Base-by-base conservation (phyloP, 495 filamentous ascomycete species). In the Parathielavia appendiculata region DNA sequence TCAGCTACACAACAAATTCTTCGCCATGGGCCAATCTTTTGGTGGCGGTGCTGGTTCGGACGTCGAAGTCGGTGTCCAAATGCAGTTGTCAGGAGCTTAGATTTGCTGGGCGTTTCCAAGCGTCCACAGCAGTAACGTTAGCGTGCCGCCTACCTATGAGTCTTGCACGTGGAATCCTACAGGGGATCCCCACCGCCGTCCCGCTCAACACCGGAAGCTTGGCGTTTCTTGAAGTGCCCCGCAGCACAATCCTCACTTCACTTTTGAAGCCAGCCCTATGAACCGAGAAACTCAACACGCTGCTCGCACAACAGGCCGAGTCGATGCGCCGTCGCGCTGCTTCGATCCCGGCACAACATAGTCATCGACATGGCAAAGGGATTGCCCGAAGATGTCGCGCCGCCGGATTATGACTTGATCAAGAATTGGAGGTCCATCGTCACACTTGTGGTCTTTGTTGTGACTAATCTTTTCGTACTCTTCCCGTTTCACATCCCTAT, bases 381-480 rank as follows among this genome's bases (percentile, higher is more conserved):
- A 2, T 8, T 5, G 5, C 2, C 0, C 19, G 11, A 14, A 0
- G 12, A 36, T 19, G 48, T 63, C 16, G 65, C 76, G 39, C 65
- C 74, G 39, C 70, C 78, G 19, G 71, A 82, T 57, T 82, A 79
- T 14, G 69, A 59, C 40, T 63, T 73, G 60, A 85, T 87, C 62
- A 79, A 67, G 46, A 62, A 75, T 12, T 86, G 82, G 84, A 71
- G 76, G 56, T 86, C 84, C 34, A 86, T 86, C 46, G 68, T 86
- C 43, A 86, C 83, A 5, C 74, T 87, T 22, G 69, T 87, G 35
- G 74, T 84, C 17, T 87, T 87, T 65, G 73, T 86, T 38, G 17
- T 84, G 44, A 82, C 83, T 6, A 86, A 83, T 86, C 71, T 86
- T 49, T 70, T 79, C 32, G 84, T 87, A 13, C 75, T 87, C 39